These are phyloP conservation scores for Sindora glabra DNA, from an alignment of 306 rosid species.

Conservation along the genomic window DNA sequence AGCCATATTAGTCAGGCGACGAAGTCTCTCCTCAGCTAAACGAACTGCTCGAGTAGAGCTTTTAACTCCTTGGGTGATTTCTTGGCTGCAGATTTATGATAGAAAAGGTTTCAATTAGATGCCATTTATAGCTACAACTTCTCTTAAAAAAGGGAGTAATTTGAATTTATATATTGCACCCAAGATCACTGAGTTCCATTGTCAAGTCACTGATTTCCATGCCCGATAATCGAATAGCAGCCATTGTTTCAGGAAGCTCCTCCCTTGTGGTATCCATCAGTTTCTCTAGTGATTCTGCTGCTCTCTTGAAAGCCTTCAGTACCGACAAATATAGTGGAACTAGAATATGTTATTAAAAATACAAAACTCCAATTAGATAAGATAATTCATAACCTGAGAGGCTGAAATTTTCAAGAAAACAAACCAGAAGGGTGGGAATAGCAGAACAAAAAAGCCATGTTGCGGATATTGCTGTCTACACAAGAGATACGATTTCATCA, in stretches of 20 bases:
- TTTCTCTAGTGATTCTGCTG: constrained; percentile 82
- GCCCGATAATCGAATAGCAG: constrained; percentile 82
- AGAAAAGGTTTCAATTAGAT: neutral
- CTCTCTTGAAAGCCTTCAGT: constrained; percentile 79
- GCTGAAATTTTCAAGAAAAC: constrained; percentile 7
- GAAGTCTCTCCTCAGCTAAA: constrained; percentile 63
- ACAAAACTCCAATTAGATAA: neutral
- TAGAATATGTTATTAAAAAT: neutral
- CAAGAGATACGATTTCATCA: neutral
- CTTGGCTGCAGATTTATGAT: constrained; percentile 51
- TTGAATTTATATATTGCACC: constrained; percentile 27
- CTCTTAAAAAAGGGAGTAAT: neutral
- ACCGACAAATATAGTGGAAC: constrained; percentile 1
- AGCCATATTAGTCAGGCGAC: constrained; percentile 47
- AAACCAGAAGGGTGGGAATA: constrained; percentile 84
- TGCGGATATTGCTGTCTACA: constrained; percentile 69
- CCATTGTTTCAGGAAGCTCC: constrained; percentile 91
- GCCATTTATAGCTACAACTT: neutral
- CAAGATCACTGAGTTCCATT: constrained; percentile 76
- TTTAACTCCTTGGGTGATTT: constrained; percentile 74
- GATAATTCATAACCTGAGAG: neutral
- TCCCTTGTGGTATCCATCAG: constrained; percentile 82
- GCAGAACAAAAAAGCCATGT: constrained; percentile 87
- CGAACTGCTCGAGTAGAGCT: constrained; percentile 74
- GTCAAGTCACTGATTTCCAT: constrained; percentile 93